These are phyloP conservation scores for Neurospora tetraspora DNA, from an alignment of 495 filamentous ascomycete genomes.

Conservation along the genomic window DNA sequence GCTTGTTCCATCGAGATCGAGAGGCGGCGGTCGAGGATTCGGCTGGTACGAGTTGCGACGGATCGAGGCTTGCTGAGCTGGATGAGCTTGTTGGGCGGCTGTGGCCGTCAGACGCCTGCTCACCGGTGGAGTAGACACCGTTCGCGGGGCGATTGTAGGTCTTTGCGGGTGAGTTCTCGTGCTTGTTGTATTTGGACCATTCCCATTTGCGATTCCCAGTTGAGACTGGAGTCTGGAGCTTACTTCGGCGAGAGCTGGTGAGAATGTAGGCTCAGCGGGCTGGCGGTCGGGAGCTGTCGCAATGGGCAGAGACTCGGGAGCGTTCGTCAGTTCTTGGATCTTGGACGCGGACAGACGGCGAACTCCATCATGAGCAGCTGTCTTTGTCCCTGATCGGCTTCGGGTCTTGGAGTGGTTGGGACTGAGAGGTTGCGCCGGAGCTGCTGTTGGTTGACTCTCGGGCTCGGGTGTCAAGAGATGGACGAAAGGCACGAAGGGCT, in stretches of 20 bases:
- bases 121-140: conserved; percentile 36
- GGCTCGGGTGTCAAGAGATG: not conserved
- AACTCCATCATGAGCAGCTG: conserved; percentile 28
- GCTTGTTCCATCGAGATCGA: conserved; percentile 19
- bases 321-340: conserved; percentile 43
- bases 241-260: conserved; percentile 25
- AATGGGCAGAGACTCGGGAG: conserved; percentile 41
- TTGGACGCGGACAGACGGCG: conserved; percentile 47
- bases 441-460: not conserved
- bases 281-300: conserved; percentile 19
- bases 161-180: conserved; percentile 2
- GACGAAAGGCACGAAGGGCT: not conserved
- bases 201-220: not conserved
- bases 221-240: conserved; percentile 3
- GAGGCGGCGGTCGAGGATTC: conserved; percentile 14
- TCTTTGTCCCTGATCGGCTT: conserved; percentile 26
- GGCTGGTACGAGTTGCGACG: conserved; percentile 27
- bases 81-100: conserved; percentile 11
- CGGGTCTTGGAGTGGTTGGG: conserved; percentile 8
- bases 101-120: conserved; percentile 17
- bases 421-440: not conserved
- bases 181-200: not conserved
- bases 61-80: conserved; percentile 10
- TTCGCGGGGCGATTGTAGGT: conserved; percentile 19
- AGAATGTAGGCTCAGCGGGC: conserved; percentile 21